Conservation (phyloP, 768 basidiomycete genomes). For the Tylopilus subfusipes region DNA sequence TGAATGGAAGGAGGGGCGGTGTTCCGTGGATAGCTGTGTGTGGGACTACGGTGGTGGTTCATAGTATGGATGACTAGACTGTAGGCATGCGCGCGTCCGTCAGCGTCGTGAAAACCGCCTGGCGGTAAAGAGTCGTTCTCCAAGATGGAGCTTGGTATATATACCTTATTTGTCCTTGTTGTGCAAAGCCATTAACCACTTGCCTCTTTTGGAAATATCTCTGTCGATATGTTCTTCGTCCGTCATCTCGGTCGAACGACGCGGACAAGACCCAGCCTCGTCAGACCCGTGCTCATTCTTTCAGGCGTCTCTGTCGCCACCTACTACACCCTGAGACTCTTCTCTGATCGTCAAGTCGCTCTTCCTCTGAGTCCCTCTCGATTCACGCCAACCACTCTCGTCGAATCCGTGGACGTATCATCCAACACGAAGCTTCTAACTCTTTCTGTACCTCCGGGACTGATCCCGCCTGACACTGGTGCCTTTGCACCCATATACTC, state of each 20-base stretch:
- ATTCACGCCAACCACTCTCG: slow-evolving; percentile 60
- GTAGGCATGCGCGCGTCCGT: not conserved
- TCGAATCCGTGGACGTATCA: slow-evolving; percentile 49
- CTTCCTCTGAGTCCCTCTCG: slow-evolving; percentile 41
- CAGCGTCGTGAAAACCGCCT: not conserved
- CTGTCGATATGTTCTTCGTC: slow-evolving; percentile 13
- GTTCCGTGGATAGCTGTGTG: slow-evolving; percentile 19
- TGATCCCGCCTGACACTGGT: slow-evolving; percentile 27
- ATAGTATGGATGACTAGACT: slow-evolving; percentile 15
- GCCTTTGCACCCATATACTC: slow-evolving; percentile 59
- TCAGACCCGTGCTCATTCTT: slow-evolving; percentile 26
- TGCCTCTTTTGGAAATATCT: slow-evolving; percentile 17
- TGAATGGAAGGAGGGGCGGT: slow-evolving; percentile 1
- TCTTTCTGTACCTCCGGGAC: slow-evolving; percentile 49
- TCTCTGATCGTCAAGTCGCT: slow-evolving; percentile 46
- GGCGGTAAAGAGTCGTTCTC: not conserved
- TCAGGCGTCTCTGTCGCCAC: slow-evolving; percentile 40
- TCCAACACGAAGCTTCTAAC: slow-evolving; percentile 63
- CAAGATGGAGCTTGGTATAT: not conserved
- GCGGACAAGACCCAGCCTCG: not conserved
- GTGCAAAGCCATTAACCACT: slow-evolving; percentile 10
- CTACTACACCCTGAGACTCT: slow-evolving; percentile 45
- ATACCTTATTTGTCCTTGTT: slow-evolving; percentile 25
- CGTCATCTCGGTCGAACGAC: not conserved
- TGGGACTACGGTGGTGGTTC: slow-evolving; percentile 25